Percentiles rank a stretch among this genome's conserved stretches.
These are phyloP conservation scores for Hanseniaspora hatyaiensis DNA, from an alignment of 805 yeast genomes.

Conservation along the genomic window DNA sequence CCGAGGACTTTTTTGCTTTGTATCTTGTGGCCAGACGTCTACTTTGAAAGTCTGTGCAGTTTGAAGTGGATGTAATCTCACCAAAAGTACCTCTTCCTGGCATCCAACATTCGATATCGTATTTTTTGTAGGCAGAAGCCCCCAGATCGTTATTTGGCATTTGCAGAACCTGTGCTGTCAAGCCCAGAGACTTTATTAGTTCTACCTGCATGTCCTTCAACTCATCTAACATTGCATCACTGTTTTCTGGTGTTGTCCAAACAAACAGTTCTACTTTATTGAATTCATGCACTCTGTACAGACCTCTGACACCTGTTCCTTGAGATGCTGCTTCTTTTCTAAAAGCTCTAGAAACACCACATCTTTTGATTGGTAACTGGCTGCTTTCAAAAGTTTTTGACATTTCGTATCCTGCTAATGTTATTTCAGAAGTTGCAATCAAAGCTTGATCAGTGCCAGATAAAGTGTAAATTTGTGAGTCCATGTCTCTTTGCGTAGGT, in stretches of 20 bases:
- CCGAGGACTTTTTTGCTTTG: constrained; percentile 25
- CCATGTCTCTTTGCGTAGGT: constrained; percentile 80
- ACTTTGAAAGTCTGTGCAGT: constrained; percentile 84
- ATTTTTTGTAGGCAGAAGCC: constrained; percentile 82
- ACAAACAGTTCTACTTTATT: constrained; percentile 86
- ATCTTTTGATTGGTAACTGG: constrained; percentile 47
- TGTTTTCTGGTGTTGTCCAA: constrained; percentile 43
- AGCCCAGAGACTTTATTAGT: constrained; percentile 54
- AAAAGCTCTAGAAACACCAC: constrained; percentile 75
- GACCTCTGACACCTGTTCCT: constrained; percentile 82
- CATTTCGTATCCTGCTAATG: constrained; percentile 70
- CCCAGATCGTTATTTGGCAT: constrained; percentile 91
- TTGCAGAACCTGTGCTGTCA: constrained; percentile 67
- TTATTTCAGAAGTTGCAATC: constrained; percentile 92
- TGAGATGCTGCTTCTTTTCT: constrained; percentile 97
- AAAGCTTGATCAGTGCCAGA: constrained; percentile 35
- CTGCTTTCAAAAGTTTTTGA: constrained; percentile 32
- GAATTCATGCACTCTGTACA: constrained; percentile 91
- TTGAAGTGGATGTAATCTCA: constrained; percentile 80
- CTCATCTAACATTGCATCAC: constrained; percentile 44
- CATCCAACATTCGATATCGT: constrained; percentile 96
- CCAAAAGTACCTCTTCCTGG: constrained; percentile 93
- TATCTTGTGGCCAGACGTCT: constrained; percentile 65
- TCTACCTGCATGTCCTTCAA: constrained; percentile 54
- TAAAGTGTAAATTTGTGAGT: constrained; percentile 69